Base-by-base conservation (phyloP, 805 yeast genomes). In the Cyberlindnera bimundalis region DNA sequence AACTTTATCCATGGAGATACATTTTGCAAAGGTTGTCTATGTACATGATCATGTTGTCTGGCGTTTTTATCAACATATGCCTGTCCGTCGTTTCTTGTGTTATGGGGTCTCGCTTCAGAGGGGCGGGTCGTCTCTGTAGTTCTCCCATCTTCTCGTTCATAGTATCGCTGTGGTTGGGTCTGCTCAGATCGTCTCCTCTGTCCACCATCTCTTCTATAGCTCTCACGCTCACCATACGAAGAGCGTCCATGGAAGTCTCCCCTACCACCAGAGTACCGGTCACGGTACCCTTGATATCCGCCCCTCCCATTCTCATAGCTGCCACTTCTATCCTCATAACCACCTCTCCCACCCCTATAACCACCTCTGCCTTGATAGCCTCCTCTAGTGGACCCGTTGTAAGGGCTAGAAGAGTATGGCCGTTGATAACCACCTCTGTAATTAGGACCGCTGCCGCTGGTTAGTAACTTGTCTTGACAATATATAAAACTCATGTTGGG, bases 1-100 rank as follows among this genome's bases (percentile, higher is more conserved):
- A 46, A 33, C 43, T 46, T 46, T 19, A 40, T 40, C 52, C 50
- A 43, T 9, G 45, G 50, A 9, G 48, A 43, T 3, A 29, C 38
- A 20, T 46, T 37, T 40, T 39, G 38, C 7, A 36, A 24, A 6
- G 29, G 33, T 14, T 14, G 18, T 29, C 28, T 34, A 26, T 26
- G 43, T 23, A 32, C 31, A 6, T 30, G 29, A 11, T 31, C 40
- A 19, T 29, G 36, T 33, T 37, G 45, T 24, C 23, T 41, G 12
- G 31, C 32, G 13, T 17, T 27, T 30, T 29, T 39, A 13, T 33
- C 36, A 6, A 11, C n/a, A 7, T 18, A 19, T 12, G 33, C 7
- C 18, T n/a, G 20, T n/a, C 35, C 35, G 18, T 21, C 14, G 19
- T 14, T 12, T 32, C 28, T 15, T 23, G 19, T 6, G 6, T 11